These are phyloP conservation scores for Anisogramma anomala DNA, from an alignment of 2,329 filamentous ascomycete genomes.

Conservation along the genomic window DNA sequence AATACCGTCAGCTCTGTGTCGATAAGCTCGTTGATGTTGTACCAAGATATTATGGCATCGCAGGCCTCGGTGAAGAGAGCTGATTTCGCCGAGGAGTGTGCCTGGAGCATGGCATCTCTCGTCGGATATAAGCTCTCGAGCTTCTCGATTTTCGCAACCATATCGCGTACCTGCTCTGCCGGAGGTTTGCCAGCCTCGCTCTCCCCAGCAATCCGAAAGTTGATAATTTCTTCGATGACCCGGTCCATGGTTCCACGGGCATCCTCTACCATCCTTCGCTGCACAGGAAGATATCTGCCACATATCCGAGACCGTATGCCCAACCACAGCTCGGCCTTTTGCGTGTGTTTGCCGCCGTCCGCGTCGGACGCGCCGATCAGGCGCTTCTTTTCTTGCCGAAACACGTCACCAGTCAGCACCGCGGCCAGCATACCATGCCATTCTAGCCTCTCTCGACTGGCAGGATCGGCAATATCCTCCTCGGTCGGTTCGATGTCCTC, in stretches of 20 bases:
- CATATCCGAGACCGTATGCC: constrained; percentile 75
- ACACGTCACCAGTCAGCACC: constrained; percentile 90
- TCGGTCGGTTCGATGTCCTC: constrained; percentile 79
- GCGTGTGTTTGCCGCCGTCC: constrained; percentile 48
- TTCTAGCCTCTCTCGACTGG: constrained; percentile 80
- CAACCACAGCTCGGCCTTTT: constrained; percentile 76
- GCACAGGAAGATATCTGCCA: constrained; percentile 71
- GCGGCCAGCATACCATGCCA: constrained; percentile 98
- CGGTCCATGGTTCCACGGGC: constrained; percentile 61
- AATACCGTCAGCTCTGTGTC: constrained; percentile 86
- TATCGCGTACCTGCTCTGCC: constrained; percentile 76
- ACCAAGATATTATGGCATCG: constrained; percentile 85
- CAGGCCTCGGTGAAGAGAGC: constrained; percentile 69
- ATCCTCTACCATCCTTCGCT: constrained; percentile 81
- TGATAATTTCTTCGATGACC: constrained; percentile 75
- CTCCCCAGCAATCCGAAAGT: constrained; percentile 88
- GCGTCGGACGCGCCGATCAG: constrained; percentile 65
- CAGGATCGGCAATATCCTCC: constrained; percentile 80
- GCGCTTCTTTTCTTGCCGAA: constrained; percentile 94
- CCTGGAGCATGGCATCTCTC: constrained; percentile 57
- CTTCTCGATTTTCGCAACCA: constrained; percentile 83
- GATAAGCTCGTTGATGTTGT: constrained; percentile 93
- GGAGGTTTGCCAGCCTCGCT: constrained; percentile 83
- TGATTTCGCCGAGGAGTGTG: constrained; percentile 67
- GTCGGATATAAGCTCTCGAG: constrained; percentile 80